These are phyloP conservation scores for Gnomoniopsis smithogilvyi DNA, from an alignment of 2,329 filamentous ascomycete species.

Conservation along the genomic window DNA sequence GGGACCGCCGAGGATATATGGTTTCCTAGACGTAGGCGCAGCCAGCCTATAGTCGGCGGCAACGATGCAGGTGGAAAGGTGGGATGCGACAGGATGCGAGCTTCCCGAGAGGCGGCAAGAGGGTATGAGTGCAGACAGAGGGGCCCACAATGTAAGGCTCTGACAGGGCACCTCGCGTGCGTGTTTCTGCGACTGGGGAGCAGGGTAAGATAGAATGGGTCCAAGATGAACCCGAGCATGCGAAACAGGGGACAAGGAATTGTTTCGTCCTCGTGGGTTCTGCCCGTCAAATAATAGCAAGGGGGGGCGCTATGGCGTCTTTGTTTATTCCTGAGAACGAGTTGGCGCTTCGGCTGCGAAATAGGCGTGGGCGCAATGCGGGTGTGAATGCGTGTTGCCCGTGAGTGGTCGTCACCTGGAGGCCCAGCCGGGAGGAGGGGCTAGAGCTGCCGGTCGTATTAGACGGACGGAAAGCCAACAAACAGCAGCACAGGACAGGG, in stretches of 20 bases:
- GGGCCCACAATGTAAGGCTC: constrained; percentile 8
- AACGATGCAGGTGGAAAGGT: constrained; percentile 16
- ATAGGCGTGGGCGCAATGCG: neutral
- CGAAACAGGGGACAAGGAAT: constrained; percentile 22
- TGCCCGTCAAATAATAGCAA: constrained; percentile 19
- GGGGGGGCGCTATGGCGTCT: constrained; percentile 21
- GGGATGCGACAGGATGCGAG: constrained; percentile 10
- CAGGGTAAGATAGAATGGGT: constrained; percentile 19
- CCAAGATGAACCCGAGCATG: constrained; percentile 23
- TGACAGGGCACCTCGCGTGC: constrained; percentile 3
- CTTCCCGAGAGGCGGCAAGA: constrained; percentile 13
- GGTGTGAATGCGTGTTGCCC: constrained; percentile 9
- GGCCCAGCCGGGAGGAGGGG: constrained; percentile 1
- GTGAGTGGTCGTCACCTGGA: constrained; percentile 7
- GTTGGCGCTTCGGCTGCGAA: constrained; percentile 11
- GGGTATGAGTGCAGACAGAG: constrained; percentile 1
- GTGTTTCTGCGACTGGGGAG: constrained; percentile 18
- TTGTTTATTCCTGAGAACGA: constrained; percentile 17
- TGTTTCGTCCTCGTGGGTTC: constrained; percentile 16
- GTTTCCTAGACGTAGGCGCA: constrained; percentile 15
- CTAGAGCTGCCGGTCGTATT: constrained; percentile 4
- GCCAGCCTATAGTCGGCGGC: constrained; percentile 19
- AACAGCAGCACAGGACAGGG: constrained; percentile 1
- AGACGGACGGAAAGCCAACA: neutral
- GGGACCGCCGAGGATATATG: constrained; percentile 30